Evolutionary conservation across 169 alveolate species (phyloP), one percentile per base, ranked within the genome.

Genomic region (Neospora caninum): DNA sequence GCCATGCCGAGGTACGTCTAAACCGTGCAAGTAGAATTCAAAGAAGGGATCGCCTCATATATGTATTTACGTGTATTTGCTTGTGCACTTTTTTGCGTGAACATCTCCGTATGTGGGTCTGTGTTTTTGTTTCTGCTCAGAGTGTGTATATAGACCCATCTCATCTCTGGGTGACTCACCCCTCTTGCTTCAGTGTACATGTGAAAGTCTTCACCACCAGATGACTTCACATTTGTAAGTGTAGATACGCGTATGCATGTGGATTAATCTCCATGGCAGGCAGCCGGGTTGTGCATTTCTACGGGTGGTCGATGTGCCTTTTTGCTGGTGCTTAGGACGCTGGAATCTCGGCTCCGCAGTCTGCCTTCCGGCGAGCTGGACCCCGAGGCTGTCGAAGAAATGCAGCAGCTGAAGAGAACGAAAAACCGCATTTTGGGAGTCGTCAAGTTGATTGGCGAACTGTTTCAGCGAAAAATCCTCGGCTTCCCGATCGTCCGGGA

Each of bases 371-470:
- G 93, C 42, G 73, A 64, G 31, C 34, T 64, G 73, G 73, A 64
- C 20, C 73, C 73, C 0, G 73, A 64, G n/a, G 73, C 73, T 22
- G 31, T 25, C 96, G 95, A 43, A 95, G 95, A 92, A 69, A 73
- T 53, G 94, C 92, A n/a, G 69, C 94, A 39, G 87, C 92, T 86
- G 83, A 97, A 97, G 92, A 96, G 96, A 88, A 84, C 96, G 91
- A 98, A 98, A 94, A 95, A 97, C 88, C 97, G 97, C 43, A 96
- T 97, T 42, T 88, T 97, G 94, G 99, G 99, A n/a, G 97, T 97
- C 36, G 98, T 98, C 64, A 96, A 97, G 94, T 93, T 98, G 91
- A 98, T 98, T 34, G 99, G 99, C 2, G 99, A 98, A 87, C 96
- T 98, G 54, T 98, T 97, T 94, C 98, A 97, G 92, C 88, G 99